Base-by-base conservation (phyloP, 805 yeast species). In the Myxozyma geophila region DNA sequence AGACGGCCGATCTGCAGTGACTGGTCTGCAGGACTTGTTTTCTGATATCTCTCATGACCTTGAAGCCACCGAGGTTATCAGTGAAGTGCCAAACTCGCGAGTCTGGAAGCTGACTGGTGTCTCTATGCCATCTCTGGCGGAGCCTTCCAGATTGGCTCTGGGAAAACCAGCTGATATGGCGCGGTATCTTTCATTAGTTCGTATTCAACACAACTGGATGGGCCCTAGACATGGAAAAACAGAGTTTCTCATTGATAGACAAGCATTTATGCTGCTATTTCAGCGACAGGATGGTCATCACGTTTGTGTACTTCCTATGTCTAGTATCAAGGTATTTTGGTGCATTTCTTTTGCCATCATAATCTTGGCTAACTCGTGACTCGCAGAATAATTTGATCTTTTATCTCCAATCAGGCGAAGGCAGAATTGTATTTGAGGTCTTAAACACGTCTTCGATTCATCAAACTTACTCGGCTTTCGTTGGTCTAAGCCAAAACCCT, bases 281-380 rank as follows among this genome's bases (percentile, higher is more conserved):
- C 66, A 62, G 39, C 63, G 72, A 13, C 43, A 36, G 12, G 74
- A 72, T 54, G 74, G 72, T 6, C 36, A 50, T 17, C 67, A 72
- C 49, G 70, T 72, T 8, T 71, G 62, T 7, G 53, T 72, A 7
- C 36, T 71, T 35, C 71, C 73, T 12, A 37, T 62, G 23, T 64
- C 73, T 7, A 72, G 68, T n/a, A 50, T 63, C 36, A n/a, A 44
- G 40, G 68, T 69, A 44, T 33, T 54, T 6, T 59, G 13, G 13
- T 15, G 47, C 15, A 37, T 15, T 28, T 12, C 19, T 10, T n/a
- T 49, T 8, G 13, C 28, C 17, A 13, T 12, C 46, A 9, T n/a
- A 48, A 17, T 9, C 17, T 47, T 23, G 37, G 28, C 37, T 19
- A 28, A 33, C 37, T 21, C 28, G n/a, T 15, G 13, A 15, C 17